These are phyloP conservation scores for Zymoseptoria pseudotritici DNA, from an alignment of 2,329 filamentous ascomycete genomes.

Conservation along the genomic window DNA sequence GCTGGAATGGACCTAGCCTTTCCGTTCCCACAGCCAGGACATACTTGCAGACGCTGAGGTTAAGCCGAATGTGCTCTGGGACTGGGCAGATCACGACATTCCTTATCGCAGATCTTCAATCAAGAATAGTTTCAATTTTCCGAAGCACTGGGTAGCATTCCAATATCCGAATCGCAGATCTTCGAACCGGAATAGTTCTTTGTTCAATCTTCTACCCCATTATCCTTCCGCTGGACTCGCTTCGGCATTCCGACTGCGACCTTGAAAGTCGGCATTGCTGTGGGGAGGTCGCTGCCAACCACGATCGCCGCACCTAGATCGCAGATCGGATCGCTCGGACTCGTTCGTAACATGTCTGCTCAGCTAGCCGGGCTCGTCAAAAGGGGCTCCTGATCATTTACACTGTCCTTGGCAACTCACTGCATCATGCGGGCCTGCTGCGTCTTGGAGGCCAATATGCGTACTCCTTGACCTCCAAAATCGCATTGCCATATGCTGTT, in stretches of 20 bases:
- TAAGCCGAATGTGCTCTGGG: slow-evolving; percentile 12
- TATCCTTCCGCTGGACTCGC: too few species aligned
- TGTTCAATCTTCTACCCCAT: too few species aligned
- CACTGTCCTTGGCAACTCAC: background rate
- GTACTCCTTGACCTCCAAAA: background rate
- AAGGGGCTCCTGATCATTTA: background rate
- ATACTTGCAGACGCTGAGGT: slow-evolving; percentile 10
- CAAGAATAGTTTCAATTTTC: too few species aligned
- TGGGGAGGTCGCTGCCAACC: too few species aligned
- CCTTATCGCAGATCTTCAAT: too few species aligned
- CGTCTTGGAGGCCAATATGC: background rate
- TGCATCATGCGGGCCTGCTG: background rate
- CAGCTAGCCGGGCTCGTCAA: background rate
- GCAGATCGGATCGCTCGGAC: too few species aligned
- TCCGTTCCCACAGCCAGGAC: slow-evolving; percentile 11
- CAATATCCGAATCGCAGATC: too few species aligned
- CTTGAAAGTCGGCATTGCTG: too few species aligned
- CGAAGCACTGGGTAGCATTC: slow-evolving; percentile 5
- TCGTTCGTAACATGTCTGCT: background rate
- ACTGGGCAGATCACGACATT: slow-evolving; percentile 4
- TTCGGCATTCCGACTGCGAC: too few species aligned
- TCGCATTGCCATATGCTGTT: background rate
- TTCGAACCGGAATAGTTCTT: too few species aligned
- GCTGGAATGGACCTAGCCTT: slow-evolving; percentile 12
- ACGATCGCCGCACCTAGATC: too few species aligned